phyloP scores from a whole-genome alignment of 2,329 filamentous ascomycete genomes.

The Colletotrichum kahawae region DNA sequence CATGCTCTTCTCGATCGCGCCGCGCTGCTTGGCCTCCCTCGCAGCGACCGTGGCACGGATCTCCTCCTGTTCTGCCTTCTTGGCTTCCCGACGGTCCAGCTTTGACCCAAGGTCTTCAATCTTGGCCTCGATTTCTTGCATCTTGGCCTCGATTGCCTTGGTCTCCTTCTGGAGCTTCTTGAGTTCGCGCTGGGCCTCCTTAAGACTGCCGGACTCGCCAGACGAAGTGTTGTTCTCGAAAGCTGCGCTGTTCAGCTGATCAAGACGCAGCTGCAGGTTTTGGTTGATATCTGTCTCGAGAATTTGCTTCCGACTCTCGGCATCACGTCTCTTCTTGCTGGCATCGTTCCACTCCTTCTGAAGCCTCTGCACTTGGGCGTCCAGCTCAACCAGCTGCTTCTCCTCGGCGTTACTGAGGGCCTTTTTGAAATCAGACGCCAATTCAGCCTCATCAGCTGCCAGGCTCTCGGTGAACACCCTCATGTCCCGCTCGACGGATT shows the following conservation, averaged over 20 bases:
- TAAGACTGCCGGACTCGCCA: constrained; percentile 65
- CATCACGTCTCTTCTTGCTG: constrained; percentile 73
- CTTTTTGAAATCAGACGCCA: constrained; percentile 90
- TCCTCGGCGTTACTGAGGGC: constrained; percentile 85
- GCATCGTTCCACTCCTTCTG: constrained; percentile 79
- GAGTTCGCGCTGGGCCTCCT: constrained; percentile 81
- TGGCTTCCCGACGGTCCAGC: constrained; percentile 59
- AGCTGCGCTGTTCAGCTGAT: constrained; percentile 80
- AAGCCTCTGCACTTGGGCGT: constrained; percentile 72
- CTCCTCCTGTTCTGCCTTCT: constrained; percentile 69
- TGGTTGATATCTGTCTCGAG: constrained; percentile 89
- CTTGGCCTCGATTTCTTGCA: constrained; percentile 76
- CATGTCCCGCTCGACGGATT: constrained; percentile 76
- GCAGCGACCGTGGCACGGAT: constrained; percentile 77
- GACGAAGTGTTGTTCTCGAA: constrained; percentile 63
- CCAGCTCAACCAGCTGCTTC: constrained; percentile 74
- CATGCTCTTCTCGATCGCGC: constrained; percentile 89
- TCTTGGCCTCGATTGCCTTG: constrained; percentile 69
- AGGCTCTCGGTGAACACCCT: constrained; percentile 78
- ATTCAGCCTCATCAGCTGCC: constrained; percentile 77
- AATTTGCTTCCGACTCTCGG: constrained; percentile 81
- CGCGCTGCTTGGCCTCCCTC: constrained; percentile 84
- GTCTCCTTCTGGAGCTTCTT: constrained; percentile 76
- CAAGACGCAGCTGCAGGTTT: constrained; percentile 84
- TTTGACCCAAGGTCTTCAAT: constrained; percentile 61